phyloP scores from a whole-genome alignment of 2,329 filamentous ascomycete genomes.

The Cryphonectria carpinicola region DNA sequence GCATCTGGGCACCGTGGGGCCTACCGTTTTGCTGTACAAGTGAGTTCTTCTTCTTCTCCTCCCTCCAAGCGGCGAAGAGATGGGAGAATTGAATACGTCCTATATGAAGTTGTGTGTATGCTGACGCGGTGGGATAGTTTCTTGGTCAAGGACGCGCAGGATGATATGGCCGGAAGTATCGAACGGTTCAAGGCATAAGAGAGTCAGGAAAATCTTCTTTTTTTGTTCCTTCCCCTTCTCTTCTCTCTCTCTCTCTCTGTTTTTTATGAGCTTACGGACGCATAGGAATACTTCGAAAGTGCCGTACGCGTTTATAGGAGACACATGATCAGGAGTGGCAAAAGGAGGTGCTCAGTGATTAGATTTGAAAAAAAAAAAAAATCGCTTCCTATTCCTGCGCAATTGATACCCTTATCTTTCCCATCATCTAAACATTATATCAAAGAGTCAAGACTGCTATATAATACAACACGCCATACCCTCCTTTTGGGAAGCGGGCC shows the following conservation, averaged over 20 bases:
- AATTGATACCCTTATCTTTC: slow-evolving; percentile 5
- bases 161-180: slow-evolving; percentile 69
- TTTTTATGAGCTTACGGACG: not conserved
- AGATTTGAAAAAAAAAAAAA: not conserved
- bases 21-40: slow-evolving; percentile 93
- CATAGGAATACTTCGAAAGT: not conserved
- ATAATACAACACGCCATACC: not conserved
- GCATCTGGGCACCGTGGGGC: slow-evolving; percentile 91
- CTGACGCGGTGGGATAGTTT: slow-evolving; percentile 60
- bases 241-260: not conserved
- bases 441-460: not conserved
- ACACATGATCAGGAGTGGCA: not conserved
- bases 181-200: slow-evolving; percentile 70
- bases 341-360: not conserved
- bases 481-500: not conserved
- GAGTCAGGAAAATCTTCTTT: not conserved
- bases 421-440: not conserved
- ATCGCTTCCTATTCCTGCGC: not conserved
- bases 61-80: not conserved
- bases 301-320: not conserved
- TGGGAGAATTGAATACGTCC: slow-evolving; percentile 14
- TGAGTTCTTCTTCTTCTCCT: slow-evolving; percentile 55
- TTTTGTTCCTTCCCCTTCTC: too few relatives aligned
- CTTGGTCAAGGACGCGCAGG: slow-evolving; percentile 80
- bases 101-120: slow-evolving; percentile 31